Evolutionary conservation across 352 stramenopile genomes (phyloP).

Genomic region (Pythium periplocum): DNA sequence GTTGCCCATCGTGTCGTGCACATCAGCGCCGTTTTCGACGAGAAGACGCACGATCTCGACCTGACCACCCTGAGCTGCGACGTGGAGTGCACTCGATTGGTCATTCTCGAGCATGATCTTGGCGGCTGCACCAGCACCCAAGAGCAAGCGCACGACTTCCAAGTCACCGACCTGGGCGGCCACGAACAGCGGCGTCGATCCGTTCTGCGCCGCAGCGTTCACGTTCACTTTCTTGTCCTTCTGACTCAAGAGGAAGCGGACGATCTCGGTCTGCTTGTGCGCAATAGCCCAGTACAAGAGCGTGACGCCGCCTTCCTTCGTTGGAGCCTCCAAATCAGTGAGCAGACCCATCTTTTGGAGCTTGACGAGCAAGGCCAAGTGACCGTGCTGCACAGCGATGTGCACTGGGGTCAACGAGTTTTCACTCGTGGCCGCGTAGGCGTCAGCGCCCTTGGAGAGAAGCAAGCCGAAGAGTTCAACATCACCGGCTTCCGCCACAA

Average conservation of each 20-base stretch:
- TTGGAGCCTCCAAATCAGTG: constrained; percentile 16
- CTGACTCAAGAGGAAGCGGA: constrained; percentile 17
- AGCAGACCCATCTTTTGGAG: constrained; percentile 18
- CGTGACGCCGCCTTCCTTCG: constrained; percentile 17
- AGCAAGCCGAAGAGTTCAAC: constrained; percentile 42
- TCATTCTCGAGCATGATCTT: constrained; percentile 23
- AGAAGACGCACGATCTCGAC: constrained; percentile 18
- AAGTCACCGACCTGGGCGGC: constrained; percentile 58
- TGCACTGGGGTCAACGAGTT: constrained; percentile 22
- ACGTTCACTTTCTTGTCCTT: constrained; percentile 8
- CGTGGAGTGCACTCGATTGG: constrained; percentile 17
- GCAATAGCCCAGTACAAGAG: constrained; percentile 23
- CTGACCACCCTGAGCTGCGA: constrained; percentile 14
- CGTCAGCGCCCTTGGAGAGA: constrained; percentile 47
- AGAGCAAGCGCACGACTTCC: constrained; percentile 53
- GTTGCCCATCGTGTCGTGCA: constrained; percentile 19
- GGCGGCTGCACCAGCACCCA: constrained; percentile 48
- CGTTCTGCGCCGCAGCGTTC: constrained; percentile 18
- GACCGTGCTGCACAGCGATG: constrained; percentile 19
- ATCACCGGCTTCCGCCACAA: constrained; percentile 51
- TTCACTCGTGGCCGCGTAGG: constrained; percentile 16
- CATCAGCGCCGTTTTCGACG: constrained; percentile 16
- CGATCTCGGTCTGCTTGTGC: constrained; percentile 22
- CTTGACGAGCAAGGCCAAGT: constrained; percentile 20
- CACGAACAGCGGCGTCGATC: constrained; percentile 34